These are phyloP conservation scores for Cyanodermella asteris DNA, from an alignment of 2,329 filamentous ascomycete genomes.

Conservation along the genomic window DNA sequence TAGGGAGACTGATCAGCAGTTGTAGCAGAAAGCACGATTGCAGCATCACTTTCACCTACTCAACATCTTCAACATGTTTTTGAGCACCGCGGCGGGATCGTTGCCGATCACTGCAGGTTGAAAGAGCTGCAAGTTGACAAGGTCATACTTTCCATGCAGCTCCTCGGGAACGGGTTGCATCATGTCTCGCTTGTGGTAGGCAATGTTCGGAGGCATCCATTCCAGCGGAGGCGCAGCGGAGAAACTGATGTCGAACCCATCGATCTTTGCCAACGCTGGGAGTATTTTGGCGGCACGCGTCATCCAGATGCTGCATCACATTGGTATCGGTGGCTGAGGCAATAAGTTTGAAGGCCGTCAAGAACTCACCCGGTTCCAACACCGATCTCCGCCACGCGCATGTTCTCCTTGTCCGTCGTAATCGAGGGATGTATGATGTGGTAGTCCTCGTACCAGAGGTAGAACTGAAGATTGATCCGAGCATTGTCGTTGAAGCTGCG, in stretches of 20 bases:
- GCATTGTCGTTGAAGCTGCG: no score
- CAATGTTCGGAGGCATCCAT: conserved; percentile 8
- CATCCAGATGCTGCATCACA: background rate
- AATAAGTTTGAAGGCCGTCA: background rate
- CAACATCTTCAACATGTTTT: conserved; percentile 7
- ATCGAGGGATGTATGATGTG: no score
- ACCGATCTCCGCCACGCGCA: background rate
- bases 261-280: conserved; percentile 3
- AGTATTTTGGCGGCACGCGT: background rate
- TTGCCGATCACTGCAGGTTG: conserved; percentile 6
- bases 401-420: no score
- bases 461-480: no score
- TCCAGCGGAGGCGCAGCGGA: conserved; percentile 5
- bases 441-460: no score
- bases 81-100: conserved; percentile 8
- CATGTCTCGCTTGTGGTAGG: conserved; percentile 6
- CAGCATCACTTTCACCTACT: no score
- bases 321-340: background rate
- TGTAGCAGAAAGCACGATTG: no score
- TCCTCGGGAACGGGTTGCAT: conserved; percentile 4
- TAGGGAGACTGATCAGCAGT: no score
- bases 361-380: background rate
- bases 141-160: conserved; percentile 7
- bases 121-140: conserved; percentile 9
- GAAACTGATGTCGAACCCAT: conserved; percentile 9